Evolutionary conservation across 306 rosid species (phyloP).

Genomic region (Vigna nakashimae): DNA sequence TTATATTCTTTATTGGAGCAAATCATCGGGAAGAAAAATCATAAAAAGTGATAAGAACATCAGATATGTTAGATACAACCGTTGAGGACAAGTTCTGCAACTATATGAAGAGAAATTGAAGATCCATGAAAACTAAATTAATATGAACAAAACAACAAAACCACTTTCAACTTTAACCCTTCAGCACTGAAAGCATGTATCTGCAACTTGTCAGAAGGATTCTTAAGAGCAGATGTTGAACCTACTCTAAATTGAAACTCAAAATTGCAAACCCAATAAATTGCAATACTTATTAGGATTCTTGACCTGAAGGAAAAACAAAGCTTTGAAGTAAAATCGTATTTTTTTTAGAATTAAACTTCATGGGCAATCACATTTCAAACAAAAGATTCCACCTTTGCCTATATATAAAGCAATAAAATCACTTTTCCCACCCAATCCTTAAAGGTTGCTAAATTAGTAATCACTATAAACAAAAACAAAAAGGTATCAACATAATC

Average conservation of each 20-base stretch:
- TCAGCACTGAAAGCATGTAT: neutral
- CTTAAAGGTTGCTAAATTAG: neutral
- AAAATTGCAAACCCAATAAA: constrained; percentile 2
- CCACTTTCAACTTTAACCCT: neutral
- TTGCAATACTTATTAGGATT: neutral
- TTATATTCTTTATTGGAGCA: neutral
- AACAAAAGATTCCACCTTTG: neutral
- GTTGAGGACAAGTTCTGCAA: neutral
- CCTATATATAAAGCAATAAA: constrained; percentile 3
- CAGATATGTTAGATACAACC: neutral
- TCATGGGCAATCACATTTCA: neutral
- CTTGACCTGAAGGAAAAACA: neutral
- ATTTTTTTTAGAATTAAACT: neutral
- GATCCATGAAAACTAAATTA: constrained; percentile 1
- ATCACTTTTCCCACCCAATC: neutral
- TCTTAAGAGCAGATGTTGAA: neutral
- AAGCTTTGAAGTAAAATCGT: neutral
- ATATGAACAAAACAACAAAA: constrained; percentile 15
- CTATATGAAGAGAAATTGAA: neutral
- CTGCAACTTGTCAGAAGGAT: constrained; percentile 8
- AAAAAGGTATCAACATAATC: neutral
- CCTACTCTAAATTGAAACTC: neutral
- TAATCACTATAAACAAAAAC: neutral
- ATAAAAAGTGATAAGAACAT: neutral
- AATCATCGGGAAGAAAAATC: neutral